Base-by-base conservation (phyloP, 2,329 filamentous ascomycete genomes). In the Stachybotrys chartarum region DNA sequence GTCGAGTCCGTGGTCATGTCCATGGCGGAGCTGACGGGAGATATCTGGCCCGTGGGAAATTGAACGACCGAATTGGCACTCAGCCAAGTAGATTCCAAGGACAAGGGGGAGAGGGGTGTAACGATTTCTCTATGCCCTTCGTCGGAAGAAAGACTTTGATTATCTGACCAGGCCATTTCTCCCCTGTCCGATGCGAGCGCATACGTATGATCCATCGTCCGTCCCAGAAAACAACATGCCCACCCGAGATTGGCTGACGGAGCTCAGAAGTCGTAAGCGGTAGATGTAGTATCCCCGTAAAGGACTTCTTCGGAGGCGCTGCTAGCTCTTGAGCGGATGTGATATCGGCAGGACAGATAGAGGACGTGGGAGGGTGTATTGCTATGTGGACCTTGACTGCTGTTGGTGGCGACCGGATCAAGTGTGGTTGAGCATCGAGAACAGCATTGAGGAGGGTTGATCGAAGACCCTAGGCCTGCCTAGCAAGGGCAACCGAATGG, bases 1-100 rank as follows among this genome's bases (percentile, higher is more conserved):
- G 73, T 73, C n/a, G 67, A 68, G 32, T 73, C 69, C 50, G 73
- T 59, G 49, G 61, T 59, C 42, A 73, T 67, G 47, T 80, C 77
- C 64, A 79, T 72, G 58, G 72, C 75, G 56, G 76, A 76, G 66
- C 79, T 82, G 61, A 78, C 72, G 46, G 80, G 80, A 44, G 80
- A 83, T 55, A 82, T 66, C 60, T 80, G 80, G 48, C 77, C 76
- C 12, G 72, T 72, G 42, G 73, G 73, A 51, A 71, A 63, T 55
- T 72, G 70, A 47, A 58, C 57, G 39, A 59, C 57, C 52, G 60
- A 60, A 17, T 60, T 57, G 30, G 59, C 53, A 12, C 60, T 57
- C 52, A 64, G 62, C 70, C 70, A 71, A 12, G 62, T 49, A 31
- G 64, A 54, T 18, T 68, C 68, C 51, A 64, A 66, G 24, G 67